Base-by-base conservation (phyloP, 352 stramenopile species). In the Globisporangium uncinulatum region DNA sequence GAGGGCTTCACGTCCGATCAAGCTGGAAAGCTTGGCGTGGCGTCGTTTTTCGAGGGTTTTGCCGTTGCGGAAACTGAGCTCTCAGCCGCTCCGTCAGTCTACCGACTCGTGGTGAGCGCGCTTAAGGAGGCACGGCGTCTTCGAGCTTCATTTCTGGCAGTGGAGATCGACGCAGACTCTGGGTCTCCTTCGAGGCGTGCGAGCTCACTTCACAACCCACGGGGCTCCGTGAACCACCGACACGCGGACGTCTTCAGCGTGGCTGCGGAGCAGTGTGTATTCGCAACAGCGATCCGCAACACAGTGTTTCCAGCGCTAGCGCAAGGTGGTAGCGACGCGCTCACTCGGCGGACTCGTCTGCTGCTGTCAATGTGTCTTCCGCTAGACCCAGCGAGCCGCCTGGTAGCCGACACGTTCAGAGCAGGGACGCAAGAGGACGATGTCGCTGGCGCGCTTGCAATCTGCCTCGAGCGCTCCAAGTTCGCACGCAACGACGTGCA, bases 371-470 rank as follows among this genome's bases (percentile, higher is more conserved):
- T 20, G 4, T 52, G 41, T 14, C 75, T 89, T 21, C 70, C 76
- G 14, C 29, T 69, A 8, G 63, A 66, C 6, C 21, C 58, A 8
- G 54, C 55, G 5, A 63, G 68, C 4, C 61, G 61, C 4, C 13
- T 87, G 13, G 52, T 65, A 3, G 46, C 46, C 0, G 44, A 67
- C 56, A 4, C 36, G 13, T 42, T 50, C 37, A 56, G 37, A 44
- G 39, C 36, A 9, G 37, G 47, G 2, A 37, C 14, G 29, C 29
- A n/a, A 36, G 56, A 61, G 36, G 70, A 87, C 13, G 66, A 62
- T 1, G 56, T 89, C 0, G 68, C 65, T 37, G 67, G 71, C 15
- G 76, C 76, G 2, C 53, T 89, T 5, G 49, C 66, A 4, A 86
- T 89, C 20, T 76, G 70, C 7, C 53, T 81, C 1, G 63, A 73